Conservation (phyloP, 306 rosid species). For the Medicago arabica region DNA sequence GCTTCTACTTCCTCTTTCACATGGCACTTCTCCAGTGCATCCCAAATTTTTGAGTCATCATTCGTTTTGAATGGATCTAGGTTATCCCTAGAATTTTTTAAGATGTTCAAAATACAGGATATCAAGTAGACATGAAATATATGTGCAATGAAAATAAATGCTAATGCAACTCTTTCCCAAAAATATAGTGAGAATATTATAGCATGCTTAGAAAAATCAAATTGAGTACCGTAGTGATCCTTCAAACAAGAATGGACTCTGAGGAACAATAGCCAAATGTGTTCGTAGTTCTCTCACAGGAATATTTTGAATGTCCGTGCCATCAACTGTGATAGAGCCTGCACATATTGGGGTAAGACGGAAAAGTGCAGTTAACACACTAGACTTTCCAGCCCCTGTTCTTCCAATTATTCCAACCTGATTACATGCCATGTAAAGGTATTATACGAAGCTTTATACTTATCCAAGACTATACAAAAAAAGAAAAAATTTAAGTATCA, state of each 20-base stretch:
- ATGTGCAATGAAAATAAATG: conserved; percentile 39
- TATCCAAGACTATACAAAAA: conserved; percentile 7
- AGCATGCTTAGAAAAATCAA: neutral
- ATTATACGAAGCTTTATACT: conserved; percentile 16
- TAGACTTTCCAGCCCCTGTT: conserved; percentile 98
- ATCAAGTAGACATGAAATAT: conserved; percentile 15
- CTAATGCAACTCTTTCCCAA: conserved; percentile 15
- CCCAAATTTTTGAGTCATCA: conserved; percentile 79
- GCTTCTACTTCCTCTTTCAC: conserved; percentile 82
- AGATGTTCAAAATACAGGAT: conserved; percentile 12
- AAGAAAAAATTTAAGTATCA: conserved; percentile 14
- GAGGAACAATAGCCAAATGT: conserved; percentile 94
- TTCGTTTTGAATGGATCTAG: conserved; percentile 74
- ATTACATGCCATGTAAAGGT: conserved; percentile 36
- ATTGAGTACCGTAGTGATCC: conserved; percentile 77
- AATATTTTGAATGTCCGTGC: conserved; percentile 64
- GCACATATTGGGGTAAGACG: conserved; percentile 74
- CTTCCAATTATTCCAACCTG: conserved; percentile 97
- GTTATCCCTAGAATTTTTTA: conserved; percentile 68
- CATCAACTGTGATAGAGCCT: conserved; percentile 79
- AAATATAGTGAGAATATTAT: conserved; percentile 15
- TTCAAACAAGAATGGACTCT: conserved; percentile 89
- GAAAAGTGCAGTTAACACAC: conserved; percentile 92
- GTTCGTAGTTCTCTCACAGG: conserved; percentile 82
- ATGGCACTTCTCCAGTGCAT: conserved; percentile 79